Conservation (phyloP, 257 asterid genomes). For the Solanum lignicaule region DNA sequence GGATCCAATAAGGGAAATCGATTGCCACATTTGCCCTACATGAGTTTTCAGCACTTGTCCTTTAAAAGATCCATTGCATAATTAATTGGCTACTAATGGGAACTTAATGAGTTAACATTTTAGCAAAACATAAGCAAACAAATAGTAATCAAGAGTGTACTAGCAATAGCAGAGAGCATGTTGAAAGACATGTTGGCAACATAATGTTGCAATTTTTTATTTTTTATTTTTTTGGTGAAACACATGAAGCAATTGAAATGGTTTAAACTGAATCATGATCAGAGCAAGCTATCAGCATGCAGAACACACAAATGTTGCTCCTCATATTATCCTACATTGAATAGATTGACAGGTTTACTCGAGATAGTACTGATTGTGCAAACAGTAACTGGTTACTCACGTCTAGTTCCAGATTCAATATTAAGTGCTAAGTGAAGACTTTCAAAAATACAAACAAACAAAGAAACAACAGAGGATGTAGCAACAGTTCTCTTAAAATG, state of each 20-base stretch:
- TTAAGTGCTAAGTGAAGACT: not conserved
- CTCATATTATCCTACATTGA: not conserved
- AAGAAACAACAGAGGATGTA: not conserved
- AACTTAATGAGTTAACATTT: not conserved
- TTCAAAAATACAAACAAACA: not conserved
- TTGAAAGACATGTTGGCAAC: not conserved
- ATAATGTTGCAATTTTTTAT: not conserved
- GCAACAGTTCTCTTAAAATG: not conserved
- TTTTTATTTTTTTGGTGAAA: not conserved
- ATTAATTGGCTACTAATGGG: conserved; percentile 9
- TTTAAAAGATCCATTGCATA: conserved; percentile 14
- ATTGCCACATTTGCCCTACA: conserved; percentile 80
- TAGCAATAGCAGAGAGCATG: not conserved
- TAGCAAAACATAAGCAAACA: not conserved
- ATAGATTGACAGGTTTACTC: not conserved
- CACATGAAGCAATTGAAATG: not conserved
- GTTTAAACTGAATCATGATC: not conserved
- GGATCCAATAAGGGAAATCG: conserved; percentile 82
- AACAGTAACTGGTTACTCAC: not conserved
- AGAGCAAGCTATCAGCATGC: not conserved
- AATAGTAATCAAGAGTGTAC: not conserved
- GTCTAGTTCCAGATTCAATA: not conserved
- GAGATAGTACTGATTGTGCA: not conserved
- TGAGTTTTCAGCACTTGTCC: conserved; percentile 32
- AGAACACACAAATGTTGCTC: not conserved